Evolutionary conservation across 345 rosid species (phyloP).

Genomic region (Eucalyptus sp.): DNA sequence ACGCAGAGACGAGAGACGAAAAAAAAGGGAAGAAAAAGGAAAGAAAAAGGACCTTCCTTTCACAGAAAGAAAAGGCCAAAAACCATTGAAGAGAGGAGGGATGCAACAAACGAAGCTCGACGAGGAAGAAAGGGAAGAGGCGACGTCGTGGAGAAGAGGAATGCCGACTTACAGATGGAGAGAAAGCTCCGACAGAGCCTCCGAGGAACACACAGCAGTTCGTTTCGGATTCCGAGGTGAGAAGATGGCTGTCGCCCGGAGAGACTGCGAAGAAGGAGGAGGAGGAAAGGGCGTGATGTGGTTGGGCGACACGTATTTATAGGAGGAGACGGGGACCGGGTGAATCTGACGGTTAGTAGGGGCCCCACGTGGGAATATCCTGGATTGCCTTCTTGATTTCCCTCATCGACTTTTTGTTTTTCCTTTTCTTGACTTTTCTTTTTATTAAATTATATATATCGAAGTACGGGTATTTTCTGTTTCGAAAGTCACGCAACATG

Average conservation of each 20-base stretch:
- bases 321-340: not conserved
- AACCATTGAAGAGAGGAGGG: not conserved
- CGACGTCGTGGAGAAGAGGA: not conserved
- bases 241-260: not conserved
- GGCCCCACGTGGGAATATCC: not conserved
- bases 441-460: not conserved
- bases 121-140: not conserved
- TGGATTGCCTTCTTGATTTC: not conserved
- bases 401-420: not conserved
- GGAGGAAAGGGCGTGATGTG: not conserved
- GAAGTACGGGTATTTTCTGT: fast-evolving
- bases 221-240: not conserved
- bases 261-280: not conserved
- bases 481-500: no score
- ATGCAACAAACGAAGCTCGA: not conserved
- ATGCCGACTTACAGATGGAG: not conserved
- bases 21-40: no score
- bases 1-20: not conserved
- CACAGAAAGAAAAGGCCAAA: not conserved
- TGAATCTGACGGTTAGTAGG: not conserved
- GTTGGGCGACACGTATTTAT: not conserved
- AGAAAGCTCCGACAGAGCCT: not conserved
- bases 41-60: not conserved
- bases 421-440: not conserved
- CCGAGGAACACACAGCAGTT: not conserved